A percentile compares a stretch with the other conserved stretches of the same genome.
These are phyloP conservation scores for Pyrus hybrid DNA, from an alignment of 331 rosid genomes.

Conservation along the genomic window DNA sequence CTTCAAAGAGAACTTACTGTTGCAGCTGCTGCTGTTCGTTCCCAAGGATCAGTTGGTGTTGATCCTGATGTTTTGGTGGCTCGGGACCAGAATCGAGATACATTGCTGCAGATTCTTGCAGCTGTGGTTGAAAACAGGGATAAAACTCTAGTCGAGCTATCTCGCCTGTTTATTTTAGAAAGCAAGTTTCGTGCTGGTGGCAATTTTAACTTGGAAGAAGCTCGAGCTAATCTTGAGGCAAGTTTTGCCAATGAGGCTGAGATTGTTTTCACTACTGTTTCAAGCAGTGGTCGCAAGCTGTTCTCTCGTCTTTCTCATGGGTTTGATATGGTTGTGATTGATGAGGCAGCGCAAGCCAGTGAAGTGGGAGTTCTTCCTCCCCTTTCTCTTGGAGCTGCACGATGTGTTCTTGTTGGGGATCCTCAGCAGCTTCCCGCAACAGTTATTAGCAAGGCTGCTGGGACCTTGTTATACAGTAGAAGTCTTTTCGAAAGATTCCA, in stretches of 20 bases:
- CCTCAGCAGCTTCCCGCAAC: conserved; percentile 99
- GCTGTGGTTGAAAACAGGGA: conserved; percentile 93
- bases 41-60: conserved; percentile 97
- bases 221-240: conserved; percentile 94
- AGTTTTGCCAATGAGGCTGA: conserved; percentile 99
- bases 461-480: conserved; percentile 91
- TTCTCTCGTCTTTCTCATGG: conserved; percentile 98
- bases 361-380: conserved; percentile 97
- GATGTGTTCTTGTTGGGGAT: conserved; percentile 99
- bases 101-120: conserved; percentile 82
- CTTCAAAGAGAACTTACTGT: conserved; percentile 91
- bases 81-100: conserved; percentile 82
- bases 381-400: conserved; percentile 93
- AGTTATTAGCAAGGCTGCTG: conserved; percentile 99
- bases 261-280: conserved; percentile 94
- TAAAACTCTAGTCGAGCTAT: conserved; percentile 86
- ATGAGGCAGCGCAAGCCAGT: conserved; percentile 99
- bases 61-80: conserved; percentile 92
- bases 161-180: conserved; percentile 85
- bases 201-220: conserved; percentile 87
- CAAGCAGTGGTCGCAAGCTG: conserved; percentile 97
- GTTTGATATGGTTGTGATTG: conserved; percentile 98
- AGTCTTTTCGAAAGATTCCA: conserved; percentile 98
- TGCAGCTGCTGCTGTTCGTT: conserved; percentile 79
- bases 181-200: conserved; percentile 77